Percentiles rank a stretch among this genome's conserved stretches.
Evolutionary conservation across 1,139 yeast genomes (phyloP).

Genomic region (Scheffersomyces stambukii): DNA sequence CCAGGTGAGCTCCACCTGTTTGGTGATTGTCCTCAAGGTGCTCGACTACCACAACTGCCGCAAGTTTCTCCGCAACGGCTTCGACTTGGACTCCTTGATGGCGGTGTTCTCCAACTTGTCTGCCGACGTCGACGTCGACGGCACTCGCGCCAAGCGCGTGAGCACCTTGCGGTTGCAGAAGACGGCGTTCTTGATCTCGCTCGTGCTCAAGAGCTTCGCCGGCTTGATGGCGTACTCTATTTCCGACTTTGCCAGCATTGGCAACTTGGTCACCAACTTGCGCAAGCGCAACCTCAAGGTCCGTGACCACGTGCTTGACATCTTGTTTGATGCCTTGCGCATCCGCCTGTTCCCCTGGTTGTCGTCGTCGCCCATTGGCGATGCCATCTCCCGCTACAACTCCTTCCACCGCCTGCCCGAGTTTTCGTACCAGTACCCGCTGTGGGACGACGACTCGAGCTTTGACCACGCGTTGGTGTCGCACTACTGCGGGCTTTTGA

Average conservation of each 20-base stretch:
- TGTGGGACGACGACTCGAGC: conserved; percentile 5
- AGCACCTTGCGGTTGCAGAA: conserved; percentile 44
- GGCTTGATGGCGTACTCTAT: conserved; percentile 70
- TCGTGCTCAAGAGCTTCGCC: conserved; percentile 67
- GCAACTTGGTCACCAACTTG: conserved; percentile 59
- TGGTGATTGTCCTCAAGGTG: conserved; percentile 54
- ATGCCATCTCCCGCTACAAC: conserved; percentile 16
- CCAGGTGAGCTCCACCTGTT: conserved; percentile 52
- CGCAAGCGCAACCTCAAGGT: conserved; percentile 52
- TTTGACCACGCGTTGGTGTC: conserved; percentile 27
- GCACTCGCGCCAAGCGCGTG: not conserved
- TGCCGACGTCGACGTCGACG: conserved; percentile 5
- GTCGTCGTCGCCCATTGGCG: conserved; percentile 29
- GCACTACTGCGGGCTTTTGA: conserved; percentile 62
- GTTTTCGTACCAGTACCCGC: conserved; percentile 7
- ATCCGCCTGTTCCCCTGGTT: conserved; percentile 63
- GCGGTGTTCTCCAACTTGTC: conserved; percentile 47
- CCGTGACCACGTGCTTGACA: conserved; percentile 64
- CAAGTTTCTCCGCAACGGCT: conserved; percentile 53
- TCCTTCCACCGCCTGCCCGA: no score
- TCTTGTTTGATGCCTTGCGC: conserved; percentile 63
- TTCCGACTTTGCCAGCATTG: conserved; percentile 53
- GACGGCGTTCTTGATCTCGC: conserved; percentile 57
- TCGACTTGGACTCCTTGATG: conserved; percentile 59
- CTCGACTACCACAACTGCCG: conserved; percentile 61